Evolutionary conservation across 345 rosid genomes (phyloP), one percentile per base, ranked within the genome.

Genomic region (Xanthoceras sorbifolium): DNA sequence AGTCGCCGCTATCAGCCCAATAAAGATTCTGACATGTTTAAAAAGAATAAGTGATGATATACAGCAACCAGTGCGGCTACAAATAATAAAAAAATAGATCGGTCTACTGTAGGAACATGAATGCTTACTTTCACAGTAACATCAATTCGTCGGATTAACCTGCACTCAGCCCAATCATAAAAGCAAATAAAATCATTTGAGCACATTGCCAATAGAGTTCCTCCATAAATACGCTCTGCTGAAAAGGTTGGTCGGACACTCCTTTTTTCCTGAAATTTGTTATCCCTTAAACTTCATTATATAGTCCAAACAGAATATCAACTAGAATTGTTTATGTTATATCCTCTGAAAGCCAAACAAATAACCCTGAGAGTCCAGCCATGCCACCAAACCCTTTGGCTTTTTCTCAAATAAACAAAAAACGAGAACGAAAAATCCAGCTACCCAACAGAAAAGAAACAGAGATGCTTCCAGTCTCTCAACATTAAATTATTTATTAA

Each of bases 1-100:
- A 80, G 85, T 97, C 99, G 83, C 99, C 99, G 72, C 98, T 90
- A 81, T 97, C 99, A 82, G 98, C 99, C 99, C 99, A 97, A 82
- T 92, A 94, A 20, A 97, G 89, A 86, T 97, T 94, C 99, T 96
- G 91, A 75, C 48, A 78, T 57, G 77, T 81, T 75, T 72, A 67
- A 67, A 83, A 77, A 68, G 71, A 64, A 25, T 11, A 63, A 76
- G 28, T 42, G 32, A 64, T 23, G 9, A 25, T 38, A 61, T 9
- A 62, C 15, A 14, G 69, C 31, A 36, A 64, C 29, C 25, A 10
- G 6, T 48, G 20, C 0, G 34, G 70, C 44, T 54, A 36, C 20
- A 55, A 60, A 36, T 11, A 36, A n/a, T 10, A 65, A 66, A 46
- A 68, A 71, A 57, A 59, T 26, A 44, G 22, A 26, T 67, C 50